Base-by-base conservation (phyloP, 768 basidiomycete species). In the Paxillus rubicundulus region DNA sequence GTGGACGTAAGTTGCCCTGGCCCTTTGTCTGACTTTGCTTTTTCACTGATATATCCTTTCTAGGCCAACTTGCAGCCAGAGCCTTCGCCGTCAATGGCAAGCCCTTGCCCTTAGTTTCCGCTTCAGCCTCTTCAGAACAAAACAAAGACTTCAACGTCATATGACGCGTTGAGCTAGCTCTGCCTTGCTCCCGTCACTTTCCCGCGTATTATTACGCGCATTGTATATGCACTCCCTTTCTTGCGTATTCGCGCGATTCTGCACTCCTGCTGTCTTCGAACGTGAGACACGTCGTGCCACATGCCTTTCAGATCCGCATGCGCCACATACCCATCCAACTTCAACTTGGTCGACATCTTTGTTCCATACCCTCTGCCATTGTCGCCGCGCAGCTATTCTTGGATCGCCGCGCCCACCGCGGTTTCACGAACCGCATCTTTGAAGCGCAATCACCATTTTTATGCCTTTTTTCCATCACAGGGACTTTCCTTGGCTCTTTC, bases 1-100 rank as follows among this genome's bases (percentile, higher is more conserved):
- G 10, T 69, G 61, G 63, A 69, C 70, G 68, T 69, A 60, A 62
- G 68, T 71, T n/a, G 4, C 6, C 16, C 13, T 5, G 12, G 16
- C n/a, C 5, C 28, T 30, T 1, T n/a, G 12, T 24, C 37, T 1
- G 4, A 33, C 3, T 44, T 41, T 27, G 4, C 36, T 20, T 7
- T 14, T 17, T 44, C 17, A 13, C 47, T 62, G 5, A 59, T n/a
- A 9, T n/a, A 14, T 5, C 38, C 5, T 14, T 32, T 30, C 7
- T 57, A 84, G 81, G 3, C 85, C 85, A 12, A 82, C 82, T 33
- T 86, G 85, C 67, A 68, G 72, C 9, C 73, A 84, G 62, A 70
- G 68, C 43, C 66, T 86, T 39, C 71, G 73, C 50, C 72, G 80
- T 9, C 80, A 84, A 52, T 86, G 85, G 84, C 81, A 84, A 59